phyloP scores from a whole-genome alignment of 2,329 filamentous ascomycete species.

The Sporothrix pallida region DNA sequence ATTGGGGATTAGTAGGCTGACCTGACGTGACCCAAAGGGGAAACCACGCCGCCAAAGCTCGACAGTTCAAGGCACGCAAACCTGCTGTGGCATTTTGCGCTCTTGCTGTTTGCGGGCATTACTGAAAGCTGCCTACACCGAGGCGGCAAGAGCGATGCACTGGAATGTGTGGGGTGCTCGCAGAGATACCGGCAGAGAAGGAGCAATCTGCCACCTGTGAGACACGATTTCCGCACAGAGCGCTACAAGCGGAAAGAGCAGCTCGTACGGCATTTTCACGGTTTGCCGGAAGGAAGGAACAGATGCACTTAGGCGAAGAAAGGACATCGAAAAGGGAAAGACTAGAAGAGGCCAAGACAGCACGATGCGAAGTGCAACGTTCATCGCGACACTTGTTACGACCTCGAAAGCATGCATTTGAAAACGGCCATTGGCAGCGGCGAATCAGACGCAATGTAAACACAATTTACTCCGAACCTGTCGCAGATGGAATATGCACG shows the following conservation, averaged over 20 bases:
- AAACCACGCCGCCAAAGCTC: slow-evolving; percentile 12
- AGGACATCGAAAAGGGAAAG: slow-evolving; percentile 4
- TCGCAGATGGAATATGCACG: neutral
- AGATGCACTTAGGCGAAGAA: neutral
- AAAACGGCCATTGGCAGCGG: slow-evolving; percentile 5
- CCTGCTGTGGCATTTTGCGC: slow-evolving; percentile 4
- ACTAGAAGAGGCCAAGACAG: neutral
- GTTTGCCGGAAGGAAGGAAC: neutral
- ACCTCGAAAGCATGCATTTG: neutral
- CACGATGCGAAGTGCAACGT: neutral
- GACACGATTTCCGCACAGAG: neutral
- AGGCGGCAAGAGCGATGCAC: slow-evolving; percentile 19
- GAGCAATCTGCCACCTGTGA: neutral
- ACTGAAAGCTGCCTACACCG: slow-evolving; percentile 7
- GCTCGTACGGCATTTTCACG: slow-evolving; percentile 5
- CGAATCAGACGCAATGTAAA: slow-evolving; percentile 22
- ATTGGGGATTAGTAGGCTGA: neutral
- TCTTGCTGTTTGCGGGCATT: neutral
- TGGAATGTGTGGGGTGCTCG: slow-evolving; percentile 27
- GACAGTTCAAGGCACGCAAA: neutral
- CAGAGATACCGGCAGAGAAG: neutral
- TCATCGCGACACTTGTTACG: neutral
- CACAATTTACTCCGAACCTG: neutral
- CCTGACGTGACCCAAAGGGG: neutral
- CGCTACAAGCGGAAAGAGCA: slow-evolving; percentile 13